Percentiles rank a stretch among this genome's conserved stretches.
Conservation (phyloP, 1,139 yeast species). For the Diutina ranongensis region DNA sequence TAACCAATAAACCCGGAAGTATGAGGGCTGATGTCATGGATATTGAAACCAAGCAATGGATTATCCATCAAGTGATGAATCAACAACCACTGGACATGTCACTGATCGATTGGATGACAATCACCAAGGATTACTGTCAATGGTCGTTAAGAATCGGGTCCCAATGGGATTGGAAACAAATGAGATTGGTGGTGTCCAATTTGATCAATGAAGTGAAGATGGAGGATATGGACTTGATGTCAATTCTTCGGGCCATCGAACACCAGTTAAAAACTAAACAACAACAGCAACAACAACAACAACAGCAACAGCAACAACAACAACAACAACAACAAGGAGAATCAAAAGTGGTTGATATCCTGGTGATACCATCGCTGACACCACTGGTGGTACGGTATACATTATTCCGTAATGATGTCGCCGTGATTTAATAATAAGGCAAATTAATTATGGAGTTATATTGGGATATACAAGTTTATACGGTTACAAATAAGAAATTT, state of each 20-base stretch:
- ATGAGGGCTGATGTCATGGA: conserved; percentile 40
- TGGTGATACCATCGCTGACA: not conserved
- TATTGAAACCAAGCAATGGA: conserved; percentile 43
- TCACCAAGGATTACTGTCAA: not conserved
- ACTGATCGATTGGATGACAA: not conserved
- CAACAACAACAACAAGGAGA: too few species aligned
- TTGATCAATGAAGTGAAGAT: too few species aligned
- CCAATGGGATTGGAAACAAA: conserved; percentile 1
- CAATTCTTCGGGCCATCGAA: too few species aligned
- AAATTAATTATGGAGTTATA: too few species aligned
- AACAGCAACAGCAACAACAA: too few species aligned
- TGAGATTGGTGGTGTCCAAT: not conserved
- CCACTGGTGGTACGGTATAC: not conserved
- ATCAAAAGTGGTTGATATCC: too few species aligned
- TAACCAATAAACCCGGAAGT: conserved; percentile 49
- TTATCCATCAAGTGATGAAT: conserved; percentile 17
- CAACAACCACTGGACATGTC: not conserved
- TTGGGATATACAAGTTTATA: too few species aligned
- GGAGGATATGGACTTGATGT: too few species aligned
- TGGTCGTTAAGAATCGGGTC: not conserved
- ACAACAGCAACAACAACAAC: too few species aligned
- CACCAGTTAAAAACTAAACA: too few species aligned
- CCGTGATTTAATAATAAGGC: not conserved
- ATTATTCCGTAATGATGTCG: not conserved
- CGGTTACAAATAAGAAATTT: too few species aligned